A percentile compares a stretch with the other conserved stretches of the same genome.
Conservation (phyloP, 495 filamentous ascomycete species). For the Penicillium ucsense region DNA sequence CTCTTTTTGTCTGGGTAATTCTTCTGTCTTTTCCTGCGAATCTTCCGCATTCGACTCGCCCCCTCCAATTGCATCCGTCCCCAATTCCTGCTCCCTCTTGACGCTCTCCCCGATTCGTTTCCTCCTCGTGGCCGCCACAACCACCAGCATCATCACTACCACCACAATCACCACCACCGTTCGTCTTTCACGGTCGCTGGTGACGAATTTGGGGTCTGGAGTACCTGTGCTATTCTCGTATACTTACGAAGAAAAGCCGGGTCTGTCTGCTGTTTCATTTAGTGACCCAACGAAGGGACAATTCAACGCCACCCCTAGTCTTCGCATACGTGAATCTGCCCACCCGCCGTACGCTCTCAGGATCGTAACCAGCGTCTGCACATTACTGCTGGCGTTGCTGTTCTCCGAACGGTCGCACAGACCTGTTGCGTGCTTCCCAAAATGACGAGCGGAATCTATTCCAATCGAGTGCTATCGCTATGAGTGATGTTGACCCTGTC, state of each 20-base stretch:
- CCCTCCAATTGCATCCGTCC: slow-evolving; percentile 2
- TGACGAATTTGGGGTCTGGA: too few species aligned
- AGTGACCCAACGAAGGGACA: too few species aligned
- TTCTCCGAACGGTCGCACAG: slow-evolving; percentile 16
- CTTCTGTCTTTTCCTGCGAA: slow-evolving; percentile 10
- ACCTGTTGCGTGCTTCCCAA: slow-evolving; percentile 34
- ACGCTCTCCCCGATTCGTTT: too few species aligned
- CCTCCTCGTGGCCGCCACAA: too few species aligned
- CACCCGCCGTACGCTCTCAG: slow-evolving; percentile 6
- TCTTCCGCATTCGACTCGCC: not conserved
- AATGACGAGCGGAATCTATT: slow-evolving; percentile 40
- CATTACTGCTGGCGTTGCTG: slow-evolving; percentile 31
- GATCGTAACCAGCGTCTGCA: slow-evolving; percentile 28
- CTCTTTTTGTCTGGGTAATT: slow-evolving; percentile 2
- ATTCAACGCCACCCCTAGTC: too few species aligned
- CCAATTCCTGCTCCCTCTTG: too few species aligned
- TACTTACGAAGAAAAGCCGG: too few species aligned
- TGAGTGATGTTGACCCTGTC: slow-evolving; percentile 42
- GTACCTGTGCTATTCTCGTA: too few species aligned
- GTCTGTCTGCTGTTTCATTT: too few species aligned
- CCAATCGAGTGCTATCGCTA: slow-evolving; percentile 40
- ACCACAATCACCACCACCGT: slow-evolving; percentile 3
- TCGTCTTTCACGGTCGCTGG: not conserved
- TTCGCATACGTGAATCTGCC: too few species aligned
- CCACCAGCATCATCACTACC: not conserved